phyloP scores from a whole-genome alignment of 23 red algal species.

The Gracilaria vermiculophylla region DNA sequence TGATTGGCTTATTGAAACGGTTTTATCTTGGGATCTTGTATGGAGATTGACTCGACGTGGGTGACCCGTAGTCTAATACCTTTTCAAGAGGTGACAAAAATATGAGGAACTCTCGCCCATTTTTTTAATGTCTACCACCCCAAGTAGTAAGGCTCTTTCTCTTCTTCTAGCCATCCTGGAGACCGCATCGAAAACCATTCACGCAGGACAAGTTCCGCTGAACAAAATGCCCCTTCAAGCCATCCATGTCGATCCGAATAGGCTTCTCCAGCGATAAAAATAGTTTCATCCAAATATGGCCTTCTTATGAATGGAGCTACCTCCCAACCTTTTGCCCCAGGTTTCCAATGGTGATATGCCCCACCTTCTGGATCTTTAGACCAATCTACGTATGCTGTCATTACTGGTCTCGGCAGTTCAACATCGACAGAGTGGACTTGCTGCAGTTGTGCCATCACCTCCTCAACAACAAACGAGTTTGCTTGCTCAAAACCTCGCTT shows the following conservation, averaged over 20 bases:
- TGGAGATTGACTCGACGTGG: too few relatives aligned
- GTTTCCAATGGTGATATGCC: constrained; percentile 13
- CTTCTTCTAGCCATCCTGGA: constrained; percentile 10
- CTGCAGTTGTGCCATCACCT: background rate
- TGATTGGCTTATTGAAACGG: too few relatives aligned
- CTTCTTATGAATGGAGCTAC: background rate
- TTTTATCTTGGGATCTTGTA: too few relatives aligned
- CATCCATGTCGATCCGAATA: background rate
- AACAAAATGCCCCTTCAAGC: constrained; percentile 29
- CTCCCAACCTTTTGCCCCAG: constrained; percentile 18
- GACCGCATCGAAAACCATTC: background rate
- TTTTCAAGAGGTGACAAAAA: too few relatives aligned
- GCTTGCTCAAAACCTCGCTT: background rate
- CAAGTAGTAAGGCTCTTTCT: background rate
- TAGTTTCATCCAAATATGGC: constrained; percentile 1
- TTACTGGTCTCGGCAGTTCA: background rate
- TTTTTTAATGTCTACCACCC: too few relatives aligned
- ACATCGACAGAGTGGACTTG: background rate
- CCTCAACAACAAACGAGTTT: background rate
- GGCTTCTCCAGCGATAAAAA: constrained; percentile 16
- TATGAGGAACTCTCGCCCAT: too few relatives aligned
- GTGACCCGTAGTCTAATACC: too few relatives aligned
- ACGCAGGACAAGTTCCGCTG: constrained; percentile 12
- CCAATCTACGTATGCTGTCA: constrained; percentile 13
- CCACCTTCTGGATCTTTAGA: background rate